A percentile compares a stretch with the other conserved stretches of the same genome.
These are phyloP conservation scores for Atkinsonella texensis DNA, from an alignment of 2,329 filamentous ascomycete genomes.

Conservation along the genomic window DNA sequence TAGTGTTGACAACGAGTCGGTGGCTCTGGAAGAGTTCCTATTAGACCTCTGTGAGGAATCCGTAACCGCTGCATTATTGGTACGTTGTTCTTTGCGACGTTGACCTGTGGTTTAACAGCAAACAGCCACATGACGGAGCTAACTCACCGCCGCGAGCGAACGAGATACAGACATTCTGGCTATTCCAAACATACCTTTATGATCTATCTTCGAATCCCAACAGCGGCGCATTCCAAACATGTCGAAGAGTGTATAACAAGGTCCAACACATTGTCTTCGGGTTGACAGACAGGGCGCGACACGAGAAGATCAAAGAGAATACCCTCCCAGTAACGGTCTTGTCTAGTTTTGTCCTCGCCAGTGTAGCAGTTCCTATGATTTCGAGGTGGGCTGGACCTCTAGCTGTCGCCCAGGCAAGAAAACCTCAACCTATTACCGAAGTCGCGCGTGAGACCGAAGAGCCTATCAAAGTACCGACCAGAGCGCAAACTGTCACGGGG, in stretches of 20 bases:
- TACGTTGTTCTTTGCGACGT: conserved; percentile 29
- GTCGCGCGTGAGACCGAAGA: conserved; percentile 23
- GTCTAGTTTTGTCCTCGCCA: conserved; percentile 67
- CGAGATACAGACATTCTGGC: conserved; percentile 63
- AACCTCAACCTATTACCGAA: conserved; percentile 41
- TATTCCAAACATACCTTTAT: conserved; percentile 79
- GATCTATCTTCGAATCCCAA: conserved; percentile 66
- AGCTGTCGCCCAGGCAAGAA: conserved; percentile 70
- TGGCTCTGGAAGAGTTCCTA: conserved; percentile 81
- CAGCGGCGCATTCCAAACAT: conserved; percentile 68
- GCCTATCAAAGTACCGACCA: conserved; percentile 34
- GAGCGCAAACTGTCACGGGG: conserved; percentile 56
- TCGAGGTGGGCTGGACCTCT: conserved; percentile 70
- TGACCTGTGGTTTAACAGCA: not conserved
- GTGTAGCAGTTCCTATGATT: conserved; percentile 61
- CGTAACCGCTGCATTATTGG: conserved; percentile 70
- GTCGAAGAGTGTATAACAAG: conserved; percentile 74
- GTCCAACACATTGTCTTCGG: conserved; percentile 83
- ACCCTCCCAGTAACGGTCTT: conserved; percentile 68
- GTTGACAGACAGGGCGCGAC: conserved; percentile 52
- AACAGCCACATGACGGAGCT: conserved; percentile 6
- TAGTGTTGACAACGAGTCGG: conserved; percentile 81
- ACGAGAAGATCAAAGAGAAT: conserved; percentile 73
- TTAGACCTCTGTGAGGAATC: conserved; percentile 79
- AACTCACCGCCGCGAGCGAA: conserved; percentile 8